These are phyloP conservation scores for Liriodendron chinense DNA, from an alignment of 164 flowering plant species.

Conservation along the genomic window DNA sequence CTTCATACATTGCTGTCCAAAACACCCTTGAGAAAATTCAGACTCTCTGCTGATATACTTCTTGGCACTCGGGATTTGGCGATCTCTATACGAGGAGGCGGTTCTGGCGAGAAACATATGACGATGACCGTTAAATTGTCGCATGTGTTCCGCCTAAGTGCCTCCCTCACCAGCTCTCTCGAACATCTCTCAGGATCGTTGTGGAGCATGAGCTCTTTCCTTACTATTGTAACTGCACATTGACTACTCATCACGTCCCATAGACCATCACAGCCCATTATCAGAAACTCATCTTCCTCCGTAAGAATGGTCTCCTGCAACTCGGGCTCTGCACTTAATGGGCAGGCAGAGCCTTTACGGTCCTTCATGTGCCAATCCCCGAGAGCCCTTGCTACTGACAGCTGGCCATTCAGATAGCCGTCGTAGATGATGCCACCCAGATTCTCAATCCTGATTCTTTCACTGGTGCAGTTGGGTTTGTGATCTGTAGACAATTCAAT, in stretches of 20 bases:
- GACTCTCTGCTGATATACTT: conserved; percentile 84
- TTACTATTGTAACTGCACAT: conserved; percentile 77
- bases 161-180: conserved; percentile 77
- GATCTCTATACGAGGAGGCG: conserved; percentile 77
- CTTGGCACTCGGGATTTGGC: conserved; percentile 50
- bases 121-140: conserved; percentile 87
- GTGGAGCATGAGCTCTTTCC: conserved; percentile 83
- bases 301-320: conserved; percentile 54
- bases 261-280: conserved; percentile 89
- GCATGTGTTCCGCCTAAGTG: conserved; percentile 71
- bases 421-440: conserved; percentile 88
- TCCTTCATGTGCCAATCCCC: conserved; percentile 99
- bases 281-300: conserved; percentile 89
- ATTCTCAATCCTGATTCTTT: conserved; percentile 69
- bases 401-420: conserved; percentile 89
- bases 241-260: conserved; percentile 99
- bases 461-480: conserved; percentile 77
- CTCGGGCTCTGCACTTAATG: conserved; percentile 91
- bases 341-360: conserved; percentile 68
- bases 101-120: conserved; percentile 76
- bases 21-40: conserved; percentile 71
- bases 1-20: conserved; percentile 41
- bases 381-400: conserved; percentile 88
- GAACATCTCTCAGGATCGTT: conserved; percentile 92
- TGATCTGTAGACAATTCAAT: conserved; percentile 86